Conservation (phyloP, 2,329 filamentous ascomycete genomes). For the Ilyonectria destructans region DNA sequence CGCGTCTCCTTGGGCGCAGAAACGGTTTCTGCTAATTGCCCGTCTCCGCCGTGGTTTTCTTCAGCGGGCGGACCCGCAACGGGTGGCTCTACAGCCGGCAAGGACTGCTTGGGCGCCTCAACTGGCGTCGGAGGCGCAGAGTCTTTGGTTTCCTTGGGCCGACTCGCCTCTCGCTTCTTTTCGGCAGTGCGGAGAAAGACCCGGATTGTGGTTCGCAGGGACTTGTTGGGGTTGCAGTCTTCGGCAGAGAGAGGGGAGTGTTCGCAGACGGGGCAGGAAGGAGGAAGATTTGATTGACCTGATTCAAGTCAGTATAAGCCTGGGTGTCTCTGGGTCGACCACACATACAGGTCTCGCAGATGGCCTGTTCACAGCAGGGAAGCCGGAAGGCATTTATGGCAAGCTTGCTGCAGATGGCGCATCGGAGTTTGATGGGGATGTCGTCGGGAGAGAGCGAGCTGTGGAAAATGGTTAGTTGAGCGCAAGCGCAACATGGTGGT, state of each 20-base stretch:
- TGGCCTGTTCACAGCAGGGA: slow-evolving; percentile 95
- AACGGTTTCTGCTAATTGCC: slow-evolving; percentile 26
- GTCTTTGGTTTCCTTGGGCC: slow-evolving; percentile 65
- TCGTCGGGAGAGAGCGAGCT: slow-evolving; percentile 87
- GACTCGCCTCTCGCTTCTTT: slow-evolving; percentile 84
- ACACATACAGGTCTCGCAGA: slow-evolving; percentile 86
- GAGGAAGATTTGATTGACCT: slow-evolving; percentile 84
- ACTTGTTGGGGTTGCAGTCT: slow-evolving; percentile 91
- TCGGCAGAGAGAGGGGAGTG: slow-evolving; percentile 90
- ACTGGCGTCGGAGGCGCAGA: slow-evolving; percentile 60
- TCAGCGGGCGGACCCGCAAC: slow-evolving; percentile 41
- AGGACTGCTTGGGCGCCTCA: slow-evolving; percentile 57
- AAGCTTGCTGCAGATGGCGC: slow-evolving; percentile 92
- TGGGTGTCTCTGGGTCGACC: not conserved
- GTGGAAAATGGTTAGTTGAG: slow-evolving; percentile 36
- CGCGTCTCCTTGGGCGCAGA: slow-evolving; percentile 21
- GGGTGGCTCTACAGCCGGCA: slow-evolving; percentile 47
- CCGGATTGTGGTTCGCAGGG: slow-evolving; percentile 91
- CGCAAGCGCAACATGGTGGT: slow-evolving; percentile 13
- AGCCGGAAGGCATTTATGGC: slow-evolving; percentile 92
- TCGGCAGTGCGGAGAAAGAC: slow-evolving; percentile 93
- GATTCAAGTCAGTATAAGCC: slow-evolving; percentile 38
- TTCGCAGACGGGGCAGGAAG: slow-evolving; percentile 92
- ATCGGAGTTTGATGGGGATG: slow-evolving; percentile 96
- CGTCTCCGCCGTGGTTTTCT: slow-evolving; percentile 27